Evolutionary conservation across 805 yeast genomes (phyloP).

Genomic region (Ogataea philodendri): DNA sequence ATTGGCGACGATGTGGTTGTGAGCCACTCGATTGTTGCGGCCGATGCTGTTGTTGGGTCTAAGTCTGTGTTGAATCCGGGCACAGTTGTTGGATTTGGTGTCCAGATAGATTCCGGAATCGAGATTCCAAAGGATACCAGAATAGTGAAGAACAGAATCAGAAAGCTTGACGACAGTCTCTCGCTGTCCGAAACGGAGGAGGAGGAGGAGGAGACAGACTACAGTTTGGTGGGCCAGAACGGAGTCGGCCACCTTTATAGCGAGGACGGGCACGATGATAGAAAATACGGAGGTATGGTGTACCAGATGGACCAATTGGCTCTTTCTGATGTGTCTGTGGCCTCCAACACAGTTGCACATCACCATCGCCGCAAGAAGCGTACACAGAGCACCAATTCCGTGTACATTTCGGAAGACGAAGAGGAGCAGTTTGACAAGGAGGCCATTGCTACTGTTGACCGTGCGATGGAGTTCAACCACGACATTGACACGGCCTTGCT

Average conservation of each 20-base stretch:
- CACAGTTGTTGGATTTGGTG: conserved; percentile 75
- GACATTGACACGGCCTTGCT: conserved; percentile 89
- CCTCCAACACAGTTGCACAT: conserved; percentile 41
- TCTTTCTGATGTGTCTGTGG: conserved; percentile 53
- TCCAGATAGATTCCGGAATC: conserved; percentile 55
- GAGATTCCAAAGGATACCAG: conserved; percentile 49
- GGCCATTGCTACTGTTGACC: conserved; percentile 89
- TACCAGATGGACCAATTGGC: conserved; percentile 44
- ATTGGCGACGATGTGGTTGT: conserved; percentile 65
- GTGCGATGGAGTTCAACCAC: conserved; percentile 91
- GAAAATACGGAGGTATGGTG: conserved; percentile 39
- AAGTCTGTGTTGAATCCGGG: conserved; percentile 61
- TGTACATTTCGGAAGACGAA: conserved; percentile 40
- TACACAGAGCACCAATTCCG: conserved; percentile 36
- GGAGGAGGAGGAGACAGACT: conserved; percentile 28
- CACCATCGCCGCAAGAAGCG: conserved; percentile 38
- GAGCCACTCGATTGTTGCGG: conserved; percentile 69
- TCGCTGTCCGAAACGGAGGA: conserved; percentile 31
- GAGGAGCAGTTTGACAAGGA: conserved; percentile 77
- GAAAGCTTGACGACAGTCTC: conserved; percentile 27
- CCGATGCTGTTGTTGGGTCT: conserved; percentile 52
- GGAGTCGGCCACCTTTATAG: conserved; percentile 53
- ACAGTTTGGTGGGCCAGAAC: conserved; percentile 42
- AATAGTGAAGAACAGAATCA: conserved; percentile 49
- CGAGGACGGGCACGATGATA: conserved; percentile 40